Conservation (phyloP, 352 stramenopile genomes). For the Pilasporangium apinafurcum region DNA sequence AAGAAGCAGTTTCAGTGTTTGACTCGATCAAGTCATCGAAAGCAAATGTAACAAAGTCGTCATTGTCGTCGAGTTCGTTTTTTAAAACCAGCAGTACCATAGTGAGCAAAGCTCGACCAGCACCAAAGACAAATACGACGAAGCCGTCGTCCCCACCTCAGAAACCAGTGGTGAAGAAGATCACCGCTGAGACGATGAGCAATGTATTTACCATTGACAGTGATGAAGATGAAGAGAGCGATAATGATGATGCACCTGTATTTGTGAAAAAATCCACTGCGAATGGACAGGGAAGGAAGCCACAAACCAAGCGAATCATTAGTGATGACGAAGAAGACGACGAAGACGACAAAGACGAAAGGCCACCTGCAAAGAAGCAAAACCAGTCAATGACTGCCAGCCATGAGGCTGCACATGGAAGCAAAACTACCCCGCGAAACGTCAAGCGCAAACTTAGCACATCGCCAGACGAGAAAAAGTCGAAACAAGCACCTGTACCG, state of each 20-base stretch:
- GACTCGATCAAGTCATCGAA: constrained; percentile 34
- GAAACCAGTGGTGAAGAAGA: constrained; percentile 22
- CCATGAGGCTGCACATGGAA: too few species aligned
- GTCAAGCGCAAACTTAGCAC: constrained; percentile 42
- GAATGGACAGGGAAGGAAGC: constrained; percentile 8
- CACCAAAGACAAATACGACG: constrained; percentile 3
- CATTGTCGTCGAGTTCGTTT: constrained; percentile 13
- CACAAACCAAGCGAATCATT: constrained; percentile 48
- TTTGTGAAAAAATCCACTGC: constrained; percentile 56
- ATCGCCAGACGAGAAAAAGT: constrained; percentile 17
- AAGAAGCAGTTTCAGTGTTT: constrained; percentile 64
- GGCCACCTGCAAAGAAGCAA: constrained; percentile 1
- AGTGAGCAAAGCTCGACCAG: constrained; percentile 12
- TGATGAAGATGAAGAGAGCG: constrained; percentile 46
- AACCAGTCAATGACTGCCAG: neutral
- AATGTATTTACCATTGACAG: constrained; percentile 72
- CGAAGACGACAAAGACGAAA: constrained; percentile 19
- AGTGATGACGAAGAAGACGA: constrained; percentile 69
- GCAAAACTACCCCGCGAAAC: constrained; percentile 10
- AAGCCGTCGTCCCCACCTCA: constrained; percentile 15
- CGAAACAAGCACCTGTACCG: too few species aligned
- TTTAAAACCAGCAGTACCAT: constrained; percentile 13
- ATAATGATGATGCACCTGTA: constrained; percentile 38
- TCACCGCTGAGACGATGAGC: constrained; percentile 39
- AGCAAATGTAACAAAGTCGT: neutral